Percentiles rank a stretch among this genome's conserved stretches.
Conservation (phyloP, 2,329 filamentous ascomycete species). For the Mollisia scopiformis region DNA sequence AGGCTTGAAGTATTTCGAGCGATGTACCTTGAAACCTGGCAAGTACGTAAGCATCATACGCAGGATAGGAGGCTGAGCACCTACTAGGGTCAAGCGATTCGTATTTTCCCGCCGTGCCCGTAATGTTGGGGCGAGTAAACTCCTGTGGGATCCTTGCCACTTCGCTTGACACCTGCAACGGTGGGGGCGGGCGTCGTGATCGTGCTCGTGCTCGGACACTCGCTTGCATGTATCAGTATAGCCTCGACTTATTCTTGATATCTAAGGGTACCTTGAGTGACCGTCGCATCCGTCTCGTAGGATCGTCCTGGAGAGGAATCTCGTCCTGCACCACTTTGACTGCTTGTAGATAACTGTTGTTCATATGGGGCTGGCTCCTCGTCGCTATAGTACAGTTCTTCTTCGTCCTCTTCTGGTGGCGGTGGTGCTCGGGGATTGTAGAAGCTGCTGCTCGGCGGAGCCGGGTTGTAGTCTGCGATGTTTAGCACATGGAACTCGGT, state of each 20-base stretch:
- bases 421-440: background rate
- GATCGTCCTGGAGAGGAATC: background rate
- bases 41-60: background rate
- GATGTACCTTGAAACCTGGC: background rate
- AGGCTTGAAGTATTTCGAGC: background rate
- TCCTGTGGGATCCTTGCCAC: background rate
- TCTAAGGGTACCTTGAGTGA: background rate
- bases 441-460: background rate
- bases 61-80: background rate
- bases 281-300: background rate
- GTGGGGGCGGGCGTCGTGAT: background rate
- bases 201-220: background rate
- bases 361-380: too few relatives aligned
- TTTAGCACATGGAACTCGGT: background rate
- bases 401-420: background rate
- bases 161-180: background rate
- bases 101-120: background rate
- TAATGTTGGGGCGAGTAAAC: background rate
- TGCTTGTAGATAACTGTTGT: too few relatives aligned
- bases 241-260: background rate
- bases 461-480: background rate
- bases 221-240: background rate
- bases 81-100: background rate
- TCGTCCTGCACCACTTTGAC: too few relatives aligned
- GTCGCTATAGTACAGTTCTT: background rate